These are phyloP conservation scores for Pugionium cornutum DNA, from an alignment of 345 rosid genomes.

Conservation along the genomic window DNA sequence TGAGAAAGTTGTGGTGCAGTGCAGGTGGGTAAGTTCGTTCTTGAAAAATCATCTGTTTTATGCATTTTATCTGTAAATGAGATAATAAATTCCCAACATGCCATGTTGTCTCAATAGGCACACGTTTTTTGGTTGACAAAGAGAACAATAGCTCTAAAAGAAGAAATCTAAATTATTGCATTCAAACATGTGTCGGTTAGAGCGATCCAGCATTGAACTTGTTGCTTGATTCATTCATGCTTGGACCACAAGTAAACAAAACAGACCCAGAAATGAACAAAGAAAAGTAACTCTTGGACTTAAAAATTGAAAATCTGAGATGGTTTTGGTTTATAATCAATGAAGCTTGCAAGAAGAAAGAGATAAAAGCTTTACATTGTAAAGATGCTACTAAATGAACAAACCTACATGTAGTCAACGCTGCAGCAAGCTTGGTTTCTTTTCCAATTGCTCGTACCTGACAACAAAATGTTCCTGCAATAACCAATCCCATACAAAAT, in stretches of 20 bases:
- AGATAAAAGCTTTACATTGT: slow-evolving; percentile 58
- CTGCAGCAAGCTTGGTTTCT: slow-evolving; percentile 84
- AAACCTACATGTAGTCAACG: slow-evolving; percentile 51
- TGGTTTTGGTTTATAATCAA: slow-evolving; percentile 32
- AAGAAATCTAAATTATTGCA: not conserved
- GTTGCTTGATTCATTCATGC: not conserved
- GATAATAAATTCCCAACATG: too few species aligned
- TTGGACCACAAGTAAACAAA: slow-evolving; percentile 3
- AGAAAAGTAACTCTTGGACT: slow-evolving; percentile 23
- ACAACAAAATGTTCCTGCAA: slow-evolving; percentile 84
- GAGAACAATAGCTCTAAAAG: not conserved
- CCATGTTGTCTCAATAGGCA: too few species aligned
- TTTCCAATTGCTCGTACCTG: slow-evolving; percentile 79
- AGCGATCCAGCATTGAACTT: not conserved
- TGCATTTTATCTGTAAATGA: too few species aligned
- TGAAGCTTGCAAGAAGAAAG: slow-evolving; percentile 19
- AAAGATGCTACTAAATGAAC: slow-evolving; percentile 41
- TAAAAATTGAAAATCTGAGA: slow-evolving; percentile 31
- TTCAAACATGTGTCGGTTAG: not conserved
- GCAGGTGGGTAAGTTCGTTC: too few species aligned
- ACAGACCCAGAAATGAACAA: not conserved
- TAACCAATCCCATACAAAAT: not conserved
- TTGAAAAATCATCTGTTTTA: too few species aligned
- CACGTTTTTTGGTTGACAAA: too few species aligned
- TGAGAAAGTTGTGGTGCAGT: too few species aligned